Conservation (phyloP, 2,329 filamentous ascomycete species). For the Nothopassalora personata region DNA sequence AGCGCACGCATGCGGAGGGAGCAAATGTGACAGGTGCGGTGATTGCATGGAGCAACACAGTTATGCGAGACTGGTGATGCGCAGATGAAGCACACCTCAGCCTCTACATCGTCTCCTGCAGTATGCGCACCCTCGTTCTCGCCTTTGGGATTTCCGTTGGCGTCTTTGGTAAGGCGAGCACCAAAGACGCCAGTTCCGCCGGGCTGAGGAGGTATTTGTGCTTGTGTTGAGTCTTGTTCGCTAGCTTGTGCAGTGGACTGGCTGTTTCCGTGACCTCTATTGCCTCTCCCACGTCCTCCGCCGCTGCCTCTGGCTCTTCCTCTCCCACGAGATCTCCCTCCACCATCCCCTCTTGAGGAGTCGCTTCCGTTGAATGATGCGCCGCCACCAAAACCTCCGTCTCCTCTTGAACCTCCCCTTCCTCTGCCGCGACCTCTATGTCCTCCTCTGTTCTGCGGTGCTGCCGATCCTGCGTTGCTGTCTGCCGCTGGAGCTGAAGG, state of each 20-base stretch:
- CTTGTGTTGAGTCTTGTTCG: slow-evolving; percentile 20
- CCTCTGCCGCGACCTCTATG: slow-evolving; percentile 19
- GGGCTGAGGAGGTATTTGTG: slow-evolving; percentile 36
- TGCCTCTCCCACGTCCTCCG: slow-evolving; percentile 34
- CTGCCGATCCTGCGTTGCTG: background rate
- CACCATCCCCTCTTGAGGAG: slow-evolving; percentile 8
- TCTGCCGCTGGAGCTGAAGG: slow-evolving; percentile 8
- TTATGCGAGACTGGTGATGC: slow-evolving; percentile 84
- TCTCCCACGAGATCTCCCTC: slow-evolving; percentile 18
- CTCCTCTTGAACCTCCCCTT: slow-evolving; percentile 10
- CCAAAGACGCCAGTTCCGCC: slow-evolving; percentile 39
- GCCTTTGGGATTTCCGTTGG: slow-evolving; percentile 34
- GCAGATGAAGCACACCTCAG: slow-evolving; percentile 94
- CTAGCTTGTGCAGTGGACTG: slow-evolving; percentile 20
- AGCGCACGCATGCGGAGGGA: slow-evolving; percentile 82
- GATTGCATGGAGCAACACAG: slow-evolving; percentile 88
- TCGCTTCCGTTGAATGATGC: slow-evolving; percentile 7
- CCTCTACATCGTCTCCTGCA: slow-evolving; percentile 36
- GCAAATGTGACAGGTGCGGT: slow-evolving; percentile 95
- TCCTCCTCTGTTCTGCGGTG: slow-evolving; percentile 6
- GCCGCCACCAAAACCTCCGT: background rate
- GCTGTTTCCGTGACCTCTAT: slow-evolving; percentile 28
- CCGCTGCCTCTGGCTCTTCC: slow-evolving; percentile 31
- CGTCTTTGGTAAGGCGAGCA: slow-evolving; percentile 46
- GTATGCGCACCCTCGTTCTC: slow-evolving; percentile 19